Percentiles rank a stretch among this genome's conserved stretches.
phyloP scores from a whole-genome alignment of 495 filamentous ascomycete species.

The Aspergillus hancockii region DNA sequence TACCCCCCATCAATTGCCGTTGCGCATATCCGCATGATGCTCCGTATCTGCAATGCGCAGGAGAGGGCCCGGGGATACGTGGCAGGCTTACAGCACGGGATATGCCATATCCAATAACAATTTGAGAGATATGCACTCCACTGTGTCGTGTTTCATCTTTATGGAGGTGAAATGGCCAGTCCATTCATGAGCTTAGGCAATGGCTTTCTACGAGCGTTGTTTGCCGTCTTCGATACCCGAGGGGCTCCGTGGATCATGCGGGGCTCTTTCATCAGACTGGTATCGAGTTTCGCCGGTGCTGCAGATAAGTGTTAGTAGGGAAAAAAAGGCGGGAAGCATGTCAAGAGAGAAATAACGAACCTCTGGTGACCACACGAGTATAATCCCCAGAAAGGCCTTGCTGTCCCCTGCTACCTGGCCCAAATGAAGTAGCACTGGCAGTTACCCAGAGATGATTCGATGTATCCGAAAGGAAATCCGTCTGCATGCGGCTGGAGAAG shows the following conservation, averaged over 20 bases:
- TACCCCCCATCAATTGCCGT: background rate
- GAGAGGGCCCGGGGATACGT: conserved; percentile 15
- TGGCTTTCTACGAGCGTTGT: conserved; percentile 67
- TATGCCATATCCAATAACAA: conserved; percentile 14
- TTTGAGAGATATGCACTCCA: conserved; percentile 19
- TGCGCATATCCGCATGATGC: conserved; percentile 9
- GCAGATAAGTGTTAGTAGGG: conserved; percentile 24
- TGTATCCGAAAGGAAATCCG: conserved; percentile 79
- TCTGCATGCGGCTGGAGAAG: conserved; percentile 50
- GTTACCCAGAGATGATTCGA: conserved; percentile 93
- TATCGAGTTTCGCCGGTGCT: conserved; percentile 84
- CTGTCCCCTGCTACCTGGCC: conserved; percentile 62
- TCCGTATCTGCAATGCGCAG: conserved; percentile 9
- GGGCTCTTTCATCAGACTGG: conserved; percentile 84
- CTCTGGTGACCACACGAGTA: conserved; percentile 55
- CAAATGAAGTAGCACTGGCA: conserved; percentile 69
- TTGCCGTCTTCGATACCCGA: conserved; percentile 59
- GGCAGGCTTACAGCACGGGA: conserved; percentile 13
- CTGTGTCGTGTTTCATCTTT: conserved; percentile 14
- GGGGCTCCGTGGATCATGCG: conserved; percentile 74
- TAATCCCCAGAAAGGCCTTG: conserved; percentile 67
- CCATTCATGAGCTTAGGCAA: conserved; percentile 69
- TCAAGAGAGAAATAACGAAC: conserved; percentile 37
- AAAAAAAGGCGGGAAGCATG: conserved; percentile 5
- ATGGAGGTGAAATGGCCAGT: conserved; percentile 48